These are phyloP conservation scores for Musa itinerans DNA, from an alignment of 176 grass and related monocot species.

Conservation along the genomic window DNA sequence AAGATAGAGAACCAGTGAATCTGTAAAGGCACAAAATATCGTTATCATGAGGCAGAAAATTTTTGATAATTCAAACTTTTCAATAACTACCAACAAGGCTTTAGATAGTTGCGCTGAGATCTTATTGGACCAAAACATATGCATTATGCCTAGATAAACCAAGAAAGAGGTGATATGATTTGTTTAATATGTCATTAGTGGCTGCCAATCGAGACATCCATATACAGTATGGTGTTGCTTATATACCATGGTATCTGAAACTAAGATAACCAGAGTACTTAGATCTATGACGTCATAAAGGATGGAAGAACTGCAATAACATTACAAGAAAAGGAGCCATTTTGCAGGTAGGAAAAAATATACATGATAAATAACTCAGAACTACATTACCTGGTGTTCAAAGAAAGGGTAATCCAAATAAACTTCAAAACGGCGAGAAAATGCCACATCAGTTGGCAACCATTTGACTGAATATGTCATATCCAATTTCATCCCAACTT, in stretches of 20 bases:
- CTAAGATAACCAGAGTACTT: neutral
- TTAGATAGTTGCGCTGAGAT: neutral
- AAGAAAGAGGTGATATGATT: neutral
- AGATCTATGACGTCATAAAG: neutral
- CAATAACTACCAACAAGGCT: slow-evolving; percentile 7
- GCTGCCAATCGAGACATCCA: neutral
- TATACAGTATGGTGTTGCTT: neutral
- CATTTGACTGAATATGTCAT: slow-evolving; percentile 73
- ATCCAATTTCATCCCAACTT: slow-evolving; percentile 47
- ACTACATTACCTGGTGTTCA: slow-evolving; percentile 53
- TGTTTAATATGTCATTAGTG: neutral
- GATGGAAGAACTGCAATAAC: neutral
- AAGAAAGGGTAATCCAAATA: slow-evolving; percentile 79
- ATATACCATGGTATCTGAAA: neutral
- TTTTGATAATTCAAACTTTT: neutral
- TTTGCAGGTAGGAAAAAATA: neutral
- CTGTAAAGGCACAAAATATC: slow-evolving; percentile 25
- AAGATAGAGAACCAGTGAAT: slow-evolving; percentile 99
- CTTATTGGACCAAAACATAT: neutral
- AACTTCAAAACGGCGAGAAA: slow-evolving; percentile 62
- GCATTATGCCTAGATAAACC: too few relatives aligned
- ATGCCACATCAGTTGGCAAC: slow-evolving; percentile 45
- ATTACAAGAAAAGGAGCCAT: neutral
- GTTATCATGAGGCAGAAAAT: neutral
- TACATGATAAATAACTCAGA: slow-evolving; percentile 1